These are phyloP conservation scores for Brassica juncea DNA, from an alignment of 345 rosid species.

Conservation along the genomic window DNA sequence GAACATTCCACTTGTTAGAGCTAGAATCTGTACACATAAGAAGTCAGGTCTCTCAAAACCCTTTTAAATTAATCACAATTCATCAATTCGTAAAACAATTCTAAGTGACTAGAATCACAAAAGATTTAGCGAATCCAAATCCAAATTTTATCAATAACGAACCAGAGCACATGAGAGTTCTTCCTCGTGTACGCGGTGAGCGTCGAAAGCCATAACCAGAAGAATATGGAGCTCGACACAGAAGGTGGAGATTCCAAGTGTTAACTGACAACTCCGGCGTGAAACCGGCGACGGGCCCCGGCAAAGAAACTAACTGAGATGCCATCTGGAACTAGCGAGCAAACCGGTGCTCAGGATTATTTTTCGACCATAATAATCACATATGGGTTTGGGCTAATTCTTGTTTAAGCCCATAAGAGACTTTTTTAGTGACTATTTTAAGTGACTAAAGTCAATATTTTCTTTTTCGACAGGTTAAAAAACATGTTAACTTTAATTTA, in stretches of 20 bases:
- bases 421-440: too few relatives aligned
- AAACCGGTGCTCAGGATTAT: too few relatives aligned
- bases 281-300: constrained; percentile 15
- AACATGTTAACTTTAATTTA: too few relatives aligned
- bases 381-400: neutral
- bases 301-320: constrained; percentile 30
- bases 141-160: neutral
- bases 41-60: neutral
- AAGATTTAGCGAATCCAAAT: neutral
- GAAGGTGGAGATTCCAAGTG: neutral
- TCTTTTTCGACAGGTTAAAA: too few relatives aligned
- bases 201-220: neutral
- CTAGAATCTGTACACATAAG: constrained; percentile 42
- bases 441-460: too few relatives aligned
- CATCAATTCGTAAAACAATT: neutral
- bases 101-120: neutral
- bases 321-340: constrained; percentile 37
- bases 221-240: neutral
- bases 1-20: constrained; percentile 48
- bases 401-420: too few relatives aligned
- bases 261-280: constrained; percentile 1
- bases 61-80: neutral
- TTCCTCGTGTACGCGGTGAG: neutral
- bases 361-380: neutral
- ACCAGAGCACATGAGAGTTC: constrained; percentile 28